phyloP scores from a whole-genome alignment of 441 rosid genomes.

The Daphne laureola region DNA sequence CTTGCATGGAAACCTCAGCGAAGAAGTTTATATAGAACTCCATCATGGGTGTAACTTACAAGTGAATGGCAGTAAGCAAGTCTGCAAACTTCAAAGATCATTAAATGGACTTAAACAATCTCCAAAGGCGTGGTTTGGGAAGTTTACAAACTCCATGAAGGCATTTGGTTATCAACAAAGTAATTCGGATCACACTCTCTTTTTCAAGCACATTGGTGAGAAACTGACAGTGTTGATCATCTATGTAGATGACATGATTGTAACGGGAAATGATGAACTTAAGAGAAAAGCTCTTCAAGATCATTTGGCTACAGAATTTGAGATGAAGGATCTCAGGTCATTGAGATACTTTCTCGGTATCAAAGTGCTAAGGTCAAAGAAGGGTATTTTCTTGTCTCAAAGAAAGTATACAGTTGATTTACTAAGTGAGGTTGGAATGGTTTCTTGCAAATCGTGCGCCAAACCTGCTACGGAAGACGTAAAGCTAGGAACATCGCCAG shows the following conservation, averaged over 20 bases:
- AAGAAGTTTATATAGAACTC: too few relatives aligned
- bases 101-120: background rate
- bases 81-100: background rate
- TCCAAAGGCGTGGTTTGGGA: background rate
- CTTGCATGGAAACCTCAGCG: too few relatives aligned
- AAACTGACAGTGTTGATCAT: background rate
- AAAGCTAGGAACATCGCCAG: background rate
- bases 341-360: background rate
- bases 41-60: too few relatives aligned
- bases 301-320: background rate
- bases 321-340: background rate
- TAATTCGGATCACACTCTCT: background rate
- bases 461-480: constrained; percentile 1
- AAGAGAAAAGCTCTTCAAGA: background rate
- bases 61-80: background rate
- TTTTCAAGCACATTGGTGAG: background rate
- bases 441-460: background rate
- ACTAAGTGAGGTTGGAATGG: background rate
- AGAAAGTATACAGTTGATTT: constrained; percentile 6
- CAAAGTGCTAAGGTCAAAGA: background rate
- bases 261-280: background rate
- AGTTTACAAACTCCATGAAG: background rate
- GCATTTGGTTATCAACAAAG: background rate
- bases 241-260: background rate
- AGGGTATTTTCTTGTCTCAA: background rate